Percentiles rank a stretch among this genome's conserved stretches.
Evolutionary conservation across 1,139 yeast genomes (phyloP).

Genomic region (Kurtzmaniella quercitrusa): DNA sequence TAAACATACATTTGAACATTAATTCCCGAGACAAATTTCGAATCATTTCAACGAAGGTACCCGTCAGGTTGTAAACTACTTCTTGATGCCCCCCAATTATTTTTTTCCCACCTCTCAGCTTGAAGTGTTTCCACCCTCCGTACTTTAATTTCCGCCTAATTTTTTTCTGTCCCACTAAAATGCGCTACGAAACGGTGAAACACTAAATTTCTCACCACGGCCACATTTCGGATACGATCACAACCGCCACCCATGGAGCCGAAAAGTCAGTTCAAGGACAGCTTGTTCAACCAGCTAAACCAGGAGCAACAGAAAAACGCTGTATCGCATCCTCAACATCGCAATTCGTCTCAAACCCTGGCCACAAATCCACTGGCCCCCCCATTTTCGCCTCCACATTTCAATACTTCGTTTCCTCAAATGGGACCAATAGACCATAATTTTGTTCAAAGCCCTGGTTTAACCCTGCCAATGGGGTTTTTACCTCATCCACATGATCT

Average conservation of each 20-base stretch:
- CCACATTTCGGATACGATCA: not conserved
- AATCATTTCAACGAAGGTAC: no score
- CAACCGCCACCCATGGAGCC: conserved; percentile 3
- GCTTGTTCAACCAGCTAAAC: conserved; percentile 25
- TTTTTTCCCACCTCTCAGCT: no score
- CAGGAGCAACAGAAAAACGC: not conserved
- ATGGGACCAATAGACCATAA: not conserved
- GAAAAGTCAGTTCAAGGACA: conserved; percentile 21
- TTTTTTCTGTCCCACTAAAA: not conserved
- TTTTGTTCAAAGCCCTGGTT: conserved; percentile 5
- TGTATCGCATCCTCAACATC: not conserved
- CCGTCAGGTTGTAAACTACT: no score
- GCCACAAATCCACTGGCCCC: not conserved
- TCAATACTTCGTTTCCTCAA: not conserved
- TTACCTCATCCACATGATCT: conserved; percentile 12
- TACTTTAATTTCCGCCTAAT: not conserved
- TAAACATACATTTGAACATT: no score
- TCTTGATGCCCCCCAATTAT: not conserved
- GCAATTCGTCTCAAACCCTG: not conserved
- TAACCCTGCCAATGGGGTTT: conserved; percentile 3
- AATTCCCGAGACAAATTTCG: no score
- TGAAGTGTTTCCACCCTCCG: not conserved
- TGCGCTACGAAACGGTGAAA: not conserved
- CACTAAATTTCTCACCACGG: not conserved
- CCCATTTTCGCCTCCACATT: not conserved